These are phyloP conservation scores for Casaregolazyma lundiana DNA, from an alignment of 1,139 yeast species.

Conservation along the genomic window DNA sequence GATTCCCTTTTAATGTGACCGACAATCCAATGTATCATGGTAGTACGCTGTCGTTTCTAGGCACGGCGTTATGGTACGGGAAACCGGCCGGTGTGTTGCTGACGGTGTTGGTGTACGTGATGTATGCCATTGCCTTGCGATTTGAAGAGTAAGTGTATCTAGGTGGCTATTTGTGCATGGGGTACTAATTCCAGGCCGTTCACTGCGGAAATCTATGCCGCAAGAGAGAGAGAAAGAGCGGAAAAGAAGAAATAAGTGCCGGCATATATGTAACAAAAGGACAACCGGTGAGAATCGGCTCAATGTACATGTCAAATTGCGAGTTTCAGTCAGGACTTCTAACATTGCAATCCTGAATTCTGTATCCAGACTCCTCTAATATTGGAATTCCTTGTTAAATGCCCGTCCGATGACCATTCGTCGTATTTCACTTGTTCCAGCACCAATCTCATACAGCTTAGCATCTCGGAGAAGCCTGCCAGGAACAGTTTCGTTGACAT, in stretches of 20 bases:
- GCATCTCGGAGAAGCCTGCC: slow-evolving; percentile 32
- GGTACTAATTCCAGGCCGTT: slow-evolving; percentile 50
- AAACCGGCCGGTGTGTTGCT: slow-evolving; percentile 84
- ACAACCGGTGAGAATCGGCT: not conserved
- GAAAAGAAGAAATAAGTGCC: slow-evolving; percentile 23
- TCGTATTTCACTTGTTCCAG: slow-evolving; percentile 33
- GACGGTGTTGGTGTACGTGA: slow-evolving; percentile 64
- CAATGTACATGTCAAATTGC: no score
- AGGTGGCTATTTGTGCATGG: not conserved
- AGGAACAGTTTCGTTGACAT: slow-evolving; percentile 32
- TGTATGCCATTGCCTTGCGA: slow-evolving; percentile 77
- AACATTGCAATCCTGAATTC: not conserved
- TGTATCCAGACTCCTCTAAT: not conserved
- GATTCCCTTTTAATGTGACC: slow-evolving; percentile 86
- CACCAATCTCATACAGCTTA: slow-evolving; percentile 34
- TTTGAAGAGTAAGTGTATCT: slow-evolving; percentile 59
- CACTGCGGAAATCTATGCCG: slow-evolving; percentile 81
- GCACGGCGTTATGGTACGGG: slow-evolving; percentile 82
- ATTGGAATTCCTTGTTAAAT: slow-evolving; percentile 29
- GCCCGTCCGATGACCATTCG: slow-evolving; percentile 34
- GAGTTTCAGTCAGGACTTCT: no score
- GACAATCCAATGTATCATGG: slow-evolving; percentile 98
- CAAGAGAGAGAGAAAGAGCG: slow-evolving; percentile 45
- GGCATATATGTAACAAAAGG: not conserved
- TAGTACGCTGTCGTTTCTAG: slow-evolving; percentile 80